phyloP scores from a whole-genome alignment of 2,329 filamentous ascomycete species.

The Zelopaecilomyces penicillatus region DNA sequence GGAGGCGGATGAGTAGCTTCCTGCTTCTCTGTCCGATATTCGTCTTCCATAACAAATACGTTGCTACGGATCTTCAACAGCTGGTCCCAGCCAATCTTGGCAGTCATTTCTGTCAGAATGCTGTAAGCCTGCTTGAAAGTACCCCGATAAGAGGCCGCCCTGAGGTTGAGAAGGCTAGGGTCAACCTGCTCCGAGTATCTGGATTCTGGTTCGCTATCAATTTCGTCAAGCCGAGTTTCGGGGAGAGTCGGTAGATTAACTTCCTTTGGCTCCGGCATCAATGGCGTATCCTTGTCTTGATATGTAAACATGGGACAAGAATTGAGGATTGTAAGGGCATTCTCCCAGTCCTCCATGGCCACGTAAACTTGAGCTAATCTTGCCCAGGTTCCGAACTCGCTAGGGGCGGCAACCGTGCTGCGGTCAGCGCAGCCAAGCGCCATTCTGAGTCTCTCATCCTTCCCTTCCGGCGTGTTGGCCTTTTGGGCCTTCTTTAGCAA shows the following conservation, averaged over 20 bases:
- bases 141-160: slow-evolving; percentile 83
- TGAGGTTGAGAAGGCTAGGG: slow-evolving; percentile 73
- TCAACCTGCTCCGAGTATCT: slow-evolving; percentile 80
- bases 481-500: slow-evolving; percentile 71
- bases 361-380: slow-evolving; percentile 90
- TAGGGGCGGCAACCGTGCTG: slow-evolving; percentile 88
- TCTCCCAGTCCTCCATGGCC: slow-evolving; percentile 89
- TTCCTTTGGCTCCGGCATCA: slow-evolving; percentile 87
- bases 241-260: slow-evolving; percentile 79
- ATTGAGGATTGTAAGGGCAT: slow-evolving; percentile 89
- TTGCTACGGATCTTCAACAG: slow-evolving; percentile 89
- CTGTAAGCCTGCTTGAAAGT: slow-evolving; percentile 94
- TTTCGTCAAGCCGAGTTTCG: slow-evolving; percentile 89
- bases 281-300: slow-evolving; percentile 91
- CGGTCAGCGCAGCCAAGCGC: slow-evolving; percentile 90
- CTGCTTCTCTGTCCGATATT: slow-evolving; percentile 85
- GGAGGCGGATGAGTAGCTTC: slow-evolving; percentile 41
- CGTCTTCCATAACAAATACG: slow-evolving; percentile 99
- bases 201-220: slow-evolving; percentile 81
- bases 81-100: slow-evolving; percentile 96
- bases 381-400: slow-evolving; percentile 96
- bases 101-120: slow-evolving; percentile 89
- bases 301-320: slow-evolving; percentile 99
- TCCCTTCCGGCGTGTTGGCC: slow-evolving; percentile 44
- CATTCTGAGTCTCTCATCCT: slow-evolving; percentile 66